Evolutionary conservation across 331 rosid genomes (phyloP), one percentile per base, ranked within the genome.

Genomic region (Cydonia oblonga): DNA sequence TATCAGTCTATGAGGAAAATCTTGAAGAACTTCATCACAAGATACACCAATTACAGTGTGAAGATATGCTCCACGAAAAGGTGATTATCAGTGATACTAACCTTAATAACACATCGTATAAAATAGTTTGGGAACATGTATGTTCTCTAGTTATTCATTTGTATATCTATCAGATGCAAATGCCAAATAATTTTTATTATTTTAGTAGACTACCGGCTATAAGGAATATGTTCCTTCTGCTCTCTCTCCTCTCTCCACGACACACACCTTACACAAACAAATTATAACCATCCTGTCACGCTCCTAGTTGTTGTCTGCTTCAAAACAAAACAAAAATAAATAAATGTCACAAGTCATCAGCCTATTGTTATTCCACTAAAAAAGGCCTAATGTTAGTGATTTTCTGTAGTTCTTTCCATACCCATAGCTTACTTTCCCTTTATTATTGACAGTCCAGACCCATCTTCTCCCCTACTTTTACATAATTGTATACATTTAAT

Each of bases 1-100:
- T 83, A 65, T 80, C 81, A 49, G 76, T 80, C 24, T 86, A 83
- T 5, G 89, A 89, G 87, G 90, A 89, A 82, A 93, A 85, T 64
- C 88, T 89, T 77, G 85, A 82, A 78, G 86, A 82, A 67, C 84
- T 90, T 75, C 64, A 71, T 73, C 85, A 85, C 75, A 87, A 77
- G 88, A 90, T 90, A 65, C 83, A 78, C 73, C 91, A 86, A 35
- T 65, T 93, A 60, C 98, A 93, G 85, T 59, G 82, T 79, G 86
- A 79, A 81, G 88, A 78, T 79, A 73, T 66, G 65, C 86, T 92
- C 70, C 83, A 71, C 73, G 46, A 80, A 66, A 89, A 87, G 98
- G 96, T 86, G 80, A 72, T 63, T 29, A 18, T 69, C 30, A 8
- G 16, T 40, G 54, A 23, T 2, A 12, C 4, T 32, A 12, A 15